phyloP scores from a whole-genome alignment of 805 yeast genomes.

The Candida ulmi region DNA sequence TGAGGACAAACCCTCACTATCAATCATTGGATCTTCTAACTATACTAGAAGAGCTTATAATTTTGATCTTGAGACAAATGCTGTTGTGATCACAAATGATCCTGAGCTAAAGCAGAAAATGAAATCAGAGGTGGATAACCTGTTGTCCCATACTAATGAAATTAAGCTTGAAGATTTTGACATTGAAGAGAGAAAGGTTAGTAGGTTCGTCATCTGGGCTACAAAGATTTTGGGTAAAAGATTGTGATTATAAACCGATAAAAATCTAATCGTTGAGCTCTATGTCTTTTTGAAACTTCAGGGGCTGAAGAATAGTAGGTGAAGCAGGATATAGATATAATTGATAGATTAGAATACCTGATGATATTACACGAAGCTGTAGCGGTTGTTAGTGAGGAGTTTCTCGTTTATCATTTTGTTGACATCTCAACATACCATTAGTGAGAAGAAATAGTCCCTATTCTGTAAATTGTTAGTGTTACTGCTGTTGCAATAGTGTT shows the following conservation, averaged over 20 bases:
- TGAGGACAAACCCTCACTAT: conserved; percentile 57
- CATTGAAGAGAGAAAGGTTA: conserved; percentile 54
- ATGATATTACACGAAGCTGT: not conserved
- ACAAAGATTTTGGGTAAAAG: conserved; percentile 57
- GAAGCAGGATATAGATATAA: not conserved
- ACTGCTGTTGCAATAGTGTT: too few relatives aligned
- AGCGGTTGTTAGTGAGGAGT: too few relatives aligned
- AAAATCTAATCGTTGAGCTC: conserved; percentile 3
- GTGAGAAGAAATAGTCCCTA: not conserved
- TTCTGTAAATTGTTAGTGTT: not conserved
- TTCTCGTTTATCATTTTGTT: too few relatives aligned
- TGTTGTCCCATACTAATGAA: conserved; percentile 45
- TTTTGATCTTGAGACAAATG: conserved; percentile 85
- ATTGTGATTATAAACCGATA: conserved; percentile 27
- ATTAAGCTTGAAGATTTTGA: conserved; percentile 59
- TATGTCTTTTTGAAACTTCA: not conserved
- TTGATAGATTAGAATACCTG: not conserved
- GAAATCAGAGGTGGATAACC: conserved; percentile 57
- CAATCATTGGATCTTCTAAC: conserved; percentile 89
- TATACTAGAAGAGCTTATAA: conserved; percentile 87
- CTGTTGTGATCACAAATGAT: conserved; percentile 70
- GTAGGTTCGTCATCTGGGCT: conserved; percentile 60
- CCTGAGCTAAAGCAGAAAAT: conserved; percentile 48
- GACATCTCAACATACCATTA: not conserved
- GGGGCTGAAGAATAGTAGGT: not conserved